Evolutionary conservation across 768 basidiomycete species (phyloP).

Genomic region (Tulasnella sp.): DNA sequence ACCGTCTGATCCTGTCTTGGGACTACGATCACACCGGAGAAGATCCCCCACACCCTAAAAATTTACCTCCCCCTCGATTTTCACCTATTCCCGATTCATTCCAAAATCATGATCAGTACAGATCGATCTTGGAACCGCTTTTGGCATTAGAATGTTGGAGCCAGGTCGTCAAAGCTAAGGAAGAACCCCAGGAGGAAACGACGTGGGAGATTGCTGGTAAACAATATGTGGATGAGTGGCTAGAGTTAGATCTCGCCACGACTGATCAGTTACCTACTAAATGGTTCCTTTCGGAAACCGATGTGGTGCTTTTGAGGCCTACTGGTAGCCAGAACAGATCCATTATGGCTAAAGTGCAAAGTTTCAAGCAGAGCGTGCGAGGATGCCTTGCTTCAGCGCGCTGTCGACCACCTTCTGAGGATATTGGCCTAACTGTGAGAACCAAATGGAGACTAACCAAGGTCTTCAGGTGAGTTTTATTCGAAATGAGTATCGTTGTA

Average conservation of each 20-base stretch:
- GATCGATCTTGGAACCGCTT: slow-evolving; percentile 66
- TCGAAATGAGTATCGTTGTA: no score
- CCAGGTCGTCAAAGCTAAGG: slow-evolving; percentile 67
- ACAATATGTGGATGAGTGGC: slow-evolving; percentile 64
- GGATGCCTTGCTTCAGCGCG: slow-evolving; percentile 49
- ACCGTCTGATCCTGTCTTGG: slow-evolving; percentile 73
- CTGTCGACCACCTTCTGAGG: slow-evolving; percentile 34
- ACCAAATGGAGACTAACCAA: slow-evolving; percentile 65
- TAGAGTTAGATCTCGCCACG: slow-evolving; percentile 63
- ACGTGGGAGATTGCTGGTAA: slow-evolving; percentile 54
- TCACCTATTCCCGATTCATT: slow-evolving; percentile 53
- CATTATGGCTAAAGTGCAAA: slow-evolving; percentile 60
- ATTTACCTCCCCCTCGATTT: slow-evolving; percentile 21
- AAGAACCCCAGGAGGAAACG: slow-evolving; percentile 37
- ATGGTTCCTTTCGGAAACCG: slow-evolving; percentile 68
- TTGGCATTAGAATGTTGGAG: slow-evolving; percentile 85
- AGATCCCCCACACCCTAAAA: slow-evolving; percentile 41
- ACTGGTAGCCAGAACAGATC: slow-evolving; percentile 35
- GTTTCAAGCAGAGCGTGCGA: slow-evolving; percentile 30
- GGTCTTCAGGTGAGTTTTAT: slow-evolving; percentile 60
- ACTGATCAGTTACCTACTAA: slow-evolving; percentile 46
- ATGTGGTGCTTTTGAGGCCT: slow-evolving; percentile 67
- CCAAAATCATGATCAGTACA: slow-evolving; percentile 50
- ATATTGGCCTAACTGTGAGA: slow-evolving; percentile 50
- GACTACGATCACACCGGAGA: slow-evolving; percentile 56